A percentile compares a stretch with the other conserved stretches of the same genome.
Conservation (phyloP, 1,284 basidiomycete genomes). For the Tilletia setariae region DNA sequence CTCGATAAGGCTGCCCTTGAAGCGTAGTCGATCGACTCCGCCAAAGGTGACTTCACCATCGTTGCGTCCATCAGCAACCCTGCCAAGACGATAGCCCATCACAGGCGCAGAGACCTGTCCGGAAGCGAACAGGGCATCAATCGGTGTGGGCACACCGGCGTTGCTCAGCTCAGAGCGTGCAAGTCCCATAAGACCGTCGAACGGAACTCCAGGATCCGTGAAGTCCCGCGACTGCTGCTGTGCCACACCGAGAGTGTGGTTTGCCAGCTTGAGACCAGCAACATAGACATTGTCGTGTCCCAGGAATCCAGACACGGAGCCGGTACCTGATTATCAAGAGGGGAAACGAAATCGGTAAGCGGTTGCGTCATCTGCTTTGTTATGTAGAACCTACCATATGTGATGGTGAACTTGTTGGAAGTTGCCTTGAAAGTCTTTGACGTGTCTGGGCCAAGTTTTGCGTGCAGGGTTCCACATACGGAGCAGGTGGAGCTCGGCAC, state of each 20-base stretch:
- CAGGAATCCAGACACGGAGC: slow-evolving; percentile 67
- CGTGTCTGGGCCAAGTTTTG: slow-evolving; percentile 65
- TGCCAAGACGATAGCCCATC: slow-evolving; percentile 75
- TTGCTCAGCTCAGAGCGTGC: slow-evolving; percentile 58
- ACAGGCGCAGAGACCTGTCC: slow-evolving; percentile 68
- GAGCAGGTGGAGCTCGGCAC: slow-evolving; percentile 37
- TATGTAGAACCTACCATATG: slow-evolving; percentile 65
- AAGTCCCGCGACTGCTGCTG: slow-evolving; percentile 67
- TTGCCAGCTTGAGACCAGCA: slow-evolving; percentile 65
- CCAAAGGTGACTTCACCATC: slow-evolving; percentile 77
- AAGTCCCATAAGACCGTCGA: slow-evolving; percentile 81
- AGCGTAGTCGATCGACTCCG: slow-evolving; percentile 68
- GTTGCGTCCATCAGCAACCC: slow-evolving; percentile 65
- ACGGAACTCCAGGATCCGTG: slow-evolving; percentile 56
- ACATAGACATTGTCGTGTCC: slow-evolving; percentile 68
- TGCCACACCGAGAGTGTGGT: slow-evolving; percentile 72
- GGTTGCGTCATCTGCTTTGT: no score
- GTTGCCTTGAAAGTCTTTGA: slow-evolving; percentile 66
- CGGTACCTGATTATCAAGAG: slow-evolving; percentile 56
- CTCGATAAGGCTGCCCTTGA: slow-evolving; percentile 42
- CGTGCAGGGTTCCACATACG: slow-evolving; percentile 57
- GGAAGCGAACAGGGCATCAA: slow-evolving; percentile 67
- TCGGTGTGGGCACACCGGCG: slow-evolving; percentile 67
- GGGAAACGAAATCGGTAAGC: not conserved
- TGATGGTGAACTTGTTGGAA: slow-evolving; percentile 65